Evolutionary conservation across 139 green algal genomes (phyloP).

Genomic region (Tetraselmis striata): DNA sequence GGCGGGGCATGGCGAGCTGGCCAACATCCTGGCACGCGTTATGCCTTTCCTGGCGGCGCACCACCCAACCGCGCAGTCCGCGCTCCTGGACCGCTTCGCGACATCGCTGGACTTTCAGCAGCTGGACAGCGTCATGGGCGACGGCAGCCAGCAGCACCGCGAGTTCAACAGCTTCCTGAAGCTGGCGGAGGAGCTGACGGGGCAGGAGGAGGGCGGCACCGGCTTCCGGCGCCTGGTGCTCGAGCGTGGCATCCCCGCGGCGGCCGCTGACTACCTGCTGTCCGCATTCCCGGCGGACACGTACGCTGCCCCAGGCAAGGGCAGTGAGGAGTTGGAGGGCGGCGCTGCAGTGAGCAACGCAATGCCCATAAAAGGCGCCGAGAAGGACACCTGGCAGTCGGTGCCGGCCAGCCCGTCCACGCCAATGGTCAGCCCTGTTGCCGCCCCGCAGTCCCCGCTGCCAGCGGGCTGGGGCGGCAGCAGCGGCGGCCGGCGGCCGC

Average conservation of each 20-base stretch:
- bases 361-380: not conserved
- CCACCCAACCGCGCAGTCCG: constrained; percentile 39
- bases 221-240: constrained; percentile 38
- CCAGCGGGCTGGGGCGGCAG: not conserved
- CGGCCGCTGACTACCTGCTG: constrained; percentile 31
- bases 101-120: constrained; percentile 30
- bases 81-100: constrained; percentile 42
- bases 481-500: constrained; percentile 10
- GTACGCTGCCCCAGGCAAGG: not conserved
- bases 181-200: constrained; percentile 16
- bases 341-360: not conserved
- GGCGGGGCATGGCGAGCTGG: not conserved
- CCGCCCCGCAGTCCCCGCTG: not conserved
- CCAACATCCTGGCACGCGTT: constrained; percentile 34
- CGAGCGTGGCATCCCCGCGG: constrained; percentile 21
- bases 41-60: constrained; percentile 45
- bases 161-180: constrained; percentile 33
- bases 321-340: not conserved
- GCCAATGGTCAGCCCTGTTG: not conserved
- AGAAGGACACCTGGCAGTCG: not conserved
- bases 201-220: not conserved
- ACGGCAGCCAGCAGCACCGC: constrained; percentile 18
- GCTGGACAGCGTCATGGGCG: constrained; percentile 13
- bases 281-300: constrained; percentile 20
- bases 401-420: not conserved